phyloP scores from a whole-genome alignment of 306 rosid species.

The Acacia crassicarpa region DNA sequence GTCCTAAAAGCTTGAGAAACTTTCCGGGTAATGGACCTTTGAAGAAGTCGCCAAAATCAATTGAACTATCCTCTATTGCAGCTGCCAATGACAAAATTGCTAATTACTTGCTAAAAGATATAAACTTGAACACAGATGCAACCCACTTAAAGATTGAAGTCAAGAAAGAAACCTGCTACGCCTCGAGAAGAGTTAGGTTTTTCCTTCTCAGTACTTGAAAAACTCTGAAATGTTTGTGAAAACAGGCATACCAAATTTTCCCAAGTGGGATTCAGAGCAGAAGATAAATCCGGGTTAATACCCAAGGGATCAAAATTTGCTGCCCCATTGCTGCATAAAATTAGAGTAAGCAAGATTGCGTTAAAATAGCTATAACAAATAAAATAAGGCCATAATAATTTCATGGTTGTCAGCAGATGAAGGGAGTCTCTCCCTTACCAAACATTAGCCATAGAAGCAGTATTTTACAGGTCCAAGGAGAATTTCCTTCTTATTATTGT shows the following conservation, averaged over 20 bases:
- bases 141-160: constrained; percentile 8
- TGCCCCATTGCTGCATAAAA: constrained; percentile 54
- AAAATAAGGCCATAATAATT: not conserved
- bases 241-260: constrained; percentile 48
- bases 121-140: constrained; percentile 23
- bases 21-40: constrained; percentile 94
- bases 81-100: constrained; percentile 57
- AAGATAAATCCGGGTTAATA: constrained; percentile 58
- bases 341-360: constrained; percentile 25
- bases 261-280: constrained; percentile 56
- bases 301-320: constrained; percentile 83
- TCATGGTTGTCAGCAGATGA: not conserved
- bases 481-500: not conserved
- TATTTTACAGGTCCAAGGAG: not conserved
- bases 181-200: constrained; percentile 76
- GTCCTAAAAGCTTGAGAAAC: constrained; percentile 85
- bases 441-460: not conserved
- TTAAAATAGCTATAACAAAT: constrained; percentile 19
- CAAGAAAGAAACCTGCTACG: constrained; percentile 65
- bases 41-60: constrained; percentile 94
- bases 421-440: not conserved
- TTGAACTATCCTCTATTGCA: constrained; percentile 90
- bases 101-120: constrained; percentile 37
- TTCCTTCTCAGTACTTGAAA: constrained; percentile 68
- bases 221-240: constrained; percentile 57